Evolutionary conservation across 805 yeast species (phyloP), one percentile per base, ranked within the genome.

Genomic region (Helenozyma baotianmanensis): DNA sequence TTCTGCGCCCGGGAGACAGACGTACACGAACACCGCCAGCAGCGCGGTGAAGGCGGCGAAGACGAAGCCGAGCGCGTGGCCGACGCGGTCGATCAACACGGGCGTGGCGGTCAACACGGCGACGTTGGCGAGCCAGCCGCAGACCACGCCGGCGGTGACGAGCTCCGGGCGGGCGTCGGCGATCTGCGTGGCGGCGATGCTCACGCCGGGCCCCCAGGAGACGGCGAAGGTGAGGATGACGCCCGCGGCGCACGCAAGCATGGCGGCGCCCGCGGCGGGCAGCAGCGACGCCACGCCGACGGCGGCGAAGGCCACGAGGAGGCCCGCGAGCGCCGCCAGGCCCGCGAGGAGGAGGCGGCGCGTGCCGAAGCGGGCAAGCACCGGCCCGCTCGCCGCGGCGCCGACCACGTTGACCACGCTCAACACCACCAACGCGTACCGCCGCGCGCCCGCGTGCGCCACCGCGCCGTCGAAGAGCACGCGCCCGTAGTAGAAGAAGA

Each of bases 191-290:
- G 48, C 46, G 21, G 53, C 11, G 25, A 56, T 43, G 4, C 57
- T 57, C 11, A 51, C 39, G 14, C 59, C 42, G 3, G 64, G 63
- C 4, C 66, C 64, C 67, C 66, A 60, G 29, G 52, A 45, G 11
- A 42, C 28, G 7, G 62, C 49, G 33, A 53, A 56, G 4, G 36
- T 35, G 11, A 53, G 32, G 22, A 53, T 40, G 26, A 47, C 53
- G 7, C 38, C n/a, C 14, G 50, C 44, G 6, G 45, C 47, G 8
- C 49, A 26, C 9, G 39, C 35, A 10, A 53, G 39, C 29, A 53
- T 32, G 4, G 42, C 25, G 13, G 28, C 19, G 4, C 38, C 40
- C 2, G 36, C 11, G 8, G 11, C 11, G 9, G 13, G 6, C 19
- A 8, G 8, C 19, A 8, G 8, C 5, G 19, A 5, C 5, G 19